Conservation (phyloP, 2,329 filamentous ascomycete species). For the Pseudopyricularia cyperi region DNA sequence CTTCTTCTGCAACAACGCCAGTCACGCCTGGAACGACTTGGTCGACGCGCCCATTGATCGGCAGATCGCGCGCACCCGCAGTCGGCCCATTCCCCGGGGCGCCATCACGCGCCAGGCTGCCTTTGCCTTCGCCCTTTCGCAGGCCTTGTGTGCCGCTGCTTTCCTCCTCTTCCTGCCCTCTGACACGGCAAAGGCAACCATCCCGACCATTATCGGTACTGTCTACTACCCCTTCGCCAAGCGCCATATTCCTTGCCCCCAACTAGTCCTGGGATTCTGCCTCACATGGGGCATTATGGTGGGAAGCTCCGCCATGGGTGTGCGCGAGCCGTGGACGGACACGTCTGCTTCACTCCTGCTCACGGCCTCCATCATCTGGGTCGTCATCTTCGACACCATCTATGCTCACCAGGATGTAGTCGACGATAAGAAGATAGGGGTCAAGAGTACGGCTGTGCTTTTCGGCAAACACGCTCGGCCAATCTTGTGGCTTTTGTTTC, state of each 20-base stretch:
- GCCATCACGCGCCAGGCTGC: constrained; percentile 16
- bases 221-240: neutral
- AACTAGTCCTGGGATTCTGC: neutral
- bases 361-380: neutral
- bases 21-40: constrained; percentile 22
- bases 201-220: neutral
- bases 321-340: neutral
- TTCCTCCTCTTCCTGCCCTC: constrained; percentile 12
- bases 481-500: neutral
- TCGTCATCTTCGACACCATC: neutral
- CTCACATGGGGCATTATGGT: neutral
- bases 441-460: neutral
- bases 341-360: neutral
- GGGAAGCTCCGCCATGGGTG: neutral
- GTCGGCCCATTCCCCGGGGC: constrained; percentile 20
- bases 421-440: neutral
- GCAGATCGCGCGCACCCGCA: constrained; percentile 15
- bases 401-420: neutral
- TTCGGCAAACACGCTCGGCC: neutral
- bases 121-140: constrained; percentile 15
- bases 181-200: neutral
- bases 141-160: constrained; percentile 11
- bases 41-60: constrained; percentile 19
- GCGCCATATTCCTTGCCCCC: neutral
- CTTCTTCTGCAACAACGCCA: constrained; percentile 19